Conservation (phyloP, 495 filamentous ascomycete genomes). For the Neurospora discreta region DNA sequence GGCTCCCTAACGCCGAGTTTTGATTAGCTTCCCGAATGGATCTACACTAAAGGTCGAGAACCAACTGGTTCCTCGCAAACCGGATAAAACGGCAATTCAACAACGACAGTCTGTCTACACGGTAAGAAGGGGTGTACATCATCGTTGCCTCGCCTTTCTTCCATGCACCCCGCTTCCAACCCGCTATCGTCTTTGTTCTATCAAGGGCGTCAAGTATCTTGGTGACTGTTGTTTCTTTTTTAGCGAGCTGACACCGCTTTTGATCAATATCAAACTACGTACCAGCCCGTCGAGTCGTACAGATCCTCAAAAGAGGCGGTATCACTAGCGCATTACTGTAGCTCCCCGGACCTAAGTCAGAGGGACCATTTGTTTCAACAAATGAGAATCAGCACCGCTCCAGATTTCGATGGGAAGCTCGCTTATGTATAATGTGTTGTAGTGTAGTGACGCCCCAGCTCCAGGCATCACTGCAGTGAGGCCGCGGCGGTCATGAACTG, state of each 20-base stretch:
- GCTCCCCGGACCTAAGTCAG: not conserved
- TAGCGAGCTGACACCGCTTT: not conserved
- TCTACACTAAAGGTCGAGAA: not conserved
- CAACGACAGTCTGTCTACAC: not conserved
- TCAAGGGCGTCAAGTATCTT: not conserved
- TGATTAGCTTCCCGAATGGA: not conserved
- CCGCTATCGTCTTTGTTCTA: not conserved
- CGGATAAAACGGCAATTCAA: not conserved
- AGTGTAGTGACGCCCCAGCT: no score
- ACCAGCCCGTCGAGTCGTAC: not conserved
- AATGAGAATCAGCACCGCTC: not conserved
- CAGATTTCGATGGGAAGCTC: not conserved
- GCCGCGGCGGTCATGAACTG: not conserved
- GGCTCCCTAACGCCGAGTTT: not conserved
- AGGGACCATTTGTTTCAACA: not conserved
- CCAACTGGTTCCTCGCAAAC: not conserved
- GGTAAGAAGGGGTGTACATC: not conserved
- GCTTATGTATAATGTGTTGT: not conserved
- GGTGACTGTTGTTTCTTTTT: not conserved
- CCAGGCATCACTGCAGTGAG: not conserved
- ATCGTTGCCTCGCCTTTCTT: not conserved
- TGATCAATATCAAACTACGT: not conserved
- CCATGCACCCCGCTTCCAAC: not conserved
- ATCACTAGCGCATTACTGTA: not conserved
- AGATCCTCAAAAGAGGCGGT: not conserved